Evolutionary conservation across 768 basidiomycete genomes (phyloP).

Genomic region (Russula lepida): DNA sequence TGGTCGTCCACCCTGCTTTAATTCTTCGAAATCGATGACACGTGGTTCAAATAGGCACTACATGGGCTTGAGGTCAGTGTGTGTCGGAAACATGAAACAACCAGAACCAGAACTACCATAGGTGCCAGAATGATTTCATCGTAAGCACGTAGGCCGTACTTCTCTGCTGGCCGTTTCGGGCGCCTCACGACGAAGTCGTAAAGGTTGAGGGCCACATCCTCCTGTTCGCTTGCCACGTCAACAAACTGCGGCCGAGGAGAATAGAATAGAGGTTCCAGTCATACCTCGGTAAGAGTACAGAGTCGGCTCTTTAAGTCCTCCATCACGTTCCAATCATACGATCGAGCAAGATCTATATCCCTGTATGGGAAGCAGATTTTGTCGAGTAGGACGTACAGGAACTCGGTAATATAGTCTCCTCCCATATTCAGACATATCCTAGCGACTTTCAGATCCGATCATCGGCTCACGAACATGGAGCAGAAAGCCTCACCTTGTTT

Average conservation of each 20-base stretch:
- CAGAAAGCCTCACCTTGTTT: slow-evolving; percentile 58
- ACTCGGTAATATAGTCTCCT: slow-evolving; percentile 91
- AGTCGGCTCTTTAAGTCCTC: slow-evolving; percentile 82
- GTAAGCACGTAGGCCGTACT: slow-evolving; percentile 85
- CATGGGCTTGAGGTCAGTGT: not conserved
- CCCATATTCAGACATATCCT: slow-evolving; percentile 82
- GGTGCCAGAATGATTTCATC: slow-evolving; percentile 94
- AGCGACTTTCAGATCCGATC: not conserved
- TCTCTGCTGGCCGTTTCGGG: slow-evolving; percentile 68
- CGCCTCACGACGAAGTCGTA: slow-evolving; percentile 85
- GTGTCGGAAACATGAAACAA: not conserved
- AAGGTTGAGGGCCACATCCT: slow-evolving; percentile 80
- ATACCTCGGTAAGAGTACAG: slow-evolving; percentile 83
- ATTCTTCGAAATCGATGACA: slow-evolving; percentile 81
- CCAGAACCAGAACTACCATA: slow-evolving; percentile 52
- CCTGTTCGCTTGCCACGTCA: slow-evolving; percentile 36
- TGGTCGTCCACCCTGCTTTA: slow-evolving; percentile 43
- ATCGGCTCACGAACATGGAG: not conserved
- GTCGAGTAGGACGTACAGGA: slow-evolving; percentile 69
- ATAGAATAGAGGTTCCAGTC: slow-evolving; percentile 20
- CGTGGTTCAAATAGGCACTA: slow-evolving; percentile 92
- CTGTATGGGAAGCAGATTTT: slow-evolving; percentile 84
- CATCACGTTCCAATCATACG: slow-evolving; percentile 86
- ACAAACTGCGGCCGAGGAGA: not conserved
- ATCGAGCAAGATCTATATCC: slow-evolving; percentile 64